Evolutionary conservation across 306 rosid genomes (phyloP).

Genomic region (Spatholobus suberectus): DNA sequence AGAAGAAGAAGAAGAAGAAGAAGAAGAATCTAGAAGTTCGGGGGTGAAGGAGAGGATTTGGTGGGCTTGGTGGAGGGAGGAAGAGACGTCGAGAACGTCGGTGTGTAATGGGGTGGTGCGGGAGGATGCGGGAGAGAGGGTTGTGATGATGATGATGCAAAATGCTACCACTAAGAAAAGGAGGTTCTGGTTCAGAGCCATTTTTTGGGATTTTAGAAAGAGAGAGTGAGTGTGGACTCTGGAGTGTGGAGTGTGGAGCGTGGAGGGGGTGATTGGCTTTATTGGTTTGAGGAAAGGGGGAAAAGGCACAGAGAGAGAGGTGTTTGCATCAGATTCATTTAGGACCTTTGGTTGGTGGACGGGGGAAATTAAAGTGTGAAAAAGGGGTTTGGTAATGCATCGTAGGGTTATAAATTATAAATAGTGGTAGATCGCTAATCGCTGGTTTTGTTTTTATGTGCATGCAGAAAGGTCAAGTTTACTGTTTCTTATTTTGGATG

Average conservation of each 20-base stretch:
- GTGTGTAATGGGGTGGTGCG: slow-evolving; percentile 44
- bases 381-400: slow-evolving; percentile 15
- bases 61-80: slow-evolving; percentile 63
- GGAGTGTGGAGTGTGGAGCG: slow-evolving; percentile 7
- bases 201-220: neutral
- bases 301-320: neutral
- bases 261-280: slow-evolving; percentile 42
- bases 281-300: slow-evolving; percentile 27
- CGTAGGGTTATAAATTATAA: neutral
- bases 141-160: neutral
- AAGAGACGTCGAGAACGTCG: slow-evolving; percentile 55
- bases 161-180: slow-evolving; percentile 23
- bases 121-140: slow-evolving; percentile 33
- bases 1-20: no score
- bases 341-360: slow-evolving; percentile 50
- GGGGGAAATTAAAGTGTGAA: slow-evolving; percentile 25
- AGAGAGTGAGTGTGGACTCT: slow-evolving; percentile 2
- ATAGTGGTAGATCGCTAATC: neutral
- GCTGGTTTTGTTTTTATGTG: slow-evolving; percentile 3
- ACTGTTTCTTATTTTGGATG: neutral
- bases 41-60: slow-evolving; percentile 60
- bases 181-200: slow-evolving; percentile 58
- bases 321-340: slow-evolving; percentile 33
- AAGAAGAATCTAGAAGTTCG: slow-evolving; percentile 34
- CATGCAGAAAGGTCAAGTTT: neutral